Base-by-base conservation (phyloP, 805 yeast genomes). In the Candida saitoana region DNA sequence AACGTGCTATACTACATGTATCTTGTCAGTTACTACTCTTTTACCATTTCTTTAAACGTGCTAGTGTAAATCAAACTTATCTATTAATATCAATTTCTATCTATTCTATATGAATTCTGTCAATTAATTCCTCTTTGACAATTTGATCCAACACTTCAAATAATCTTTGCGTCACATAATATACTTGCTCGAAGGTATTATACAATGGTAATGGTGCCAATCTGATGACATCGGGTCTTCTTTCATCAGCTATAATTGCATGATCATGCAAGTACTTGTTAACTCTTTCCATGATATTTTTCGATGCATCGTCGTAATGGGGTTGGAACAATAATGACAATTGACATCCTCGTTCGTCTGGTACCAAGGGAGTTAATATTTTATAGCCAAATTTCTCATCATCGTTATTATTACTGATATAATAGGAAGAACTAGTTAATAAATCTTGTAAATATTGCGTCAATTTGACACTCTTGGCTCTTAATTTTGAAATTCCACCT, bases 201-300 rank as follows among this genome's bases (percentile, higher is more conserved):
- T 90, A 90, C 36, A 88, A 68, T 0, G 96, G 93, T 2, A 77
- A 70, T 5, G 98, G 96, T 0, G 96, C 91, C n/a, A 90, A 56
- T 44, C 97, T 69, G 31, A 91, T 79, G n/a, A 89, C 97, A 56
- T 81, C 80, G 1, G 97, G 97, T 56, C 87, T 73, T 57, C 98
- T 74, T 56, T 90, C 96, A 59, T 90, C 98, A 43, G 87, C 84
- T 18, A 90, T 76, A 1, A 87, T 78, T 2, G 88, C 96, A 8
- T 68, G 54, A 25, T 66, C 67, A 47, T 67, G 73, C 47, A 90
- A 56, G 45, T 68, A 65, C 2, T 55, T 50, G 44, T 76, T 73
- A 2, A 87, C 79, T 17, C 57, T 54, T 42, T 76, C 82, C 96
- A 89, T 88, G 2, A 76, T 61, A 32, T 77, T 73, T 5, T 55